Conservation (phyloP, 371 early-diverging fungal genomes). For the Quaeritorhiza haematococci region DNA sequence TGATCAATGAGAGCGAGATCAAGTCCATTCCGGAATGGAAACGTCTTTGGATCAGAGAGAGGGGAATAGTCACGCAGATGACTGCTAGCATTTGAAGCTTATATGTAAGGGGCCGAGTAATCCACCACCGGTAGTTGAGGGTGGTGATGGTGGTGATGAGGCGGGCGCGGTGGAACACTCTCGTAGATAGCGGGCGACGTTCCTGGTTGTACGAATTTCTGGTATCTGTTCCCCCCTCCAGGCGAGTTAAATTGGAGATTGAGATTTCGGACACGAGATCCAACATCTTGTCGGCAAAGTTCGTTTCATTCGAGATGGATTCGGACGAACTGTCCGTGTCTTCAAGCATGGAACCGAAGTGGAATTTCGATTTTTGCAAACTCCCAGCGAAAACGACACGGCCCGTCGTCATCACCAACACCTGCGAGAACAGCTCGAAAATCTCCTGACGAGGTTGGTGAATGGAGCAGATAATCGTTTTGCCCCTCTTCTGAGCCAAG, state of each 20-base stretch:
- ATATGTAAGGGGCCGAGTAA: slow-evolving; percentile 10
- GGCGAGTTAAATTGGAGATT: too few relatives aligned
- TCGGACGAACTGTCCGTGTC: too few relatives aligned
- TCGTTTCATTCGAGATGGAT: too few relatives aligned
- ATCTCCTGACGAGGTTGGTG: slow-evolving; percentile 92
- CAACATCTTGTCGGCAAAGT: too few relatives aligned
- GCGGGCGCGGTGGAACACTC: background rate
- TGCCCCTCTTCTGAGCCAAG: slow-evolving; percentile 67
- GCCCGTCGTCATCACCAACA: slow-evolving; percentile 79
- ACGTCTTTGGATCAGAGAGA: slow-evolving; percentile 15
- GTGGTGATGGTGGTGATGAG: slow-evolving; percentile 5
- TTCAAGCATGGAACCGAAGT: too few relatives aligned
- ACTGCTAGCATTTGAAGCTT: slow-evolving; percentile 23
- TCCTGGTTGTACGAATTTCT: background rate
- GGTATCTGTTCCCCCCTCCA: background rate
- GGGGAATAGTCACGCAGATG: slow-evolving; percentile 8
- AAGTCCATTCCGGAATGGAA: slow-evolving; percentile 12
- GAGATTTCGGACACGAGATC: too few relatives aligned
- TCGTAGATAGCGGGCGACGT: background rate
- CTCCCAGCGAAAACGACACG: too few relatives aligned
- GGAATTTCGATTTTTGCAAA: too few relatives aligned
- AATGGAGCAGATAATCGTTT: slow-evolving; percentile 87
- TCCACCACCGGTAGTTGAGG: slow-evolving; percentile 20
- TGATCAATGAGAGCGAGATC: slow-evolving; percentile 13
- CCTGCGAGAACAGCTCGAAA: slow-evolving; percentile 80